Evolutionary conservation across 441 rosid genomes (phyloP), one percentile per base, ranked within the genome.

Genomic region (Arabidopsis lyrata): DNA sequence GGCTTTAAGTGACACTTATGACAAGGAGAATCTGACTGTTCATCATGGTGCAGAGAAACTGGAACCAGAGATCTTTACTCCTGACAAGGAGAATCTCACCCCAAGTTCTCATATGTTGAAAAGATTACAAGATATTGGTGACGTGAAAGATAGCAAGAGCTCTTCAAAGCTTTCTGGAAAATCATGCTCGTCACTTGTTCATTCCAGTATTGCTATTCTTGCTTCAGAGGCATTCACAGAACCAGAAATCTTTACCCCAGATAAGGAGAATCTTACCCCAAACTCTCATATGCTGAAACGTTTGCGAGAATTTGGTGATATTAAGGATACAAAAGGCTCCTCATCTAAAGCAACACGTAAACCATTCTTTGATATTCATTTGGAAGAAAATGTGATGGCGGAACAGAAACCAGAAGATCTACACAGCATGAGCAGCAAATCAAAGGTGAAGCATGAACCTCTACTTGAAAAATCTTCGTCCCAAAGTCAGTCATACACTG

Each of bases 191-290:
- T 50, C 55, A 44, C 58, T 58, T 69, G 45, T 70, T 52, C 63
- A 39, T 64, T 64, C 63, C 29, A 64, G 36, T 14, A 34, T 68
- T n/a, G 70, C 38, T 38, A 22, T 22, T 24, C 3, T 44, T 56
- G 12, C 74, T 60, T 63, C 78, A 60, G 70, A 14, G 50, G 72
- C 64, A 24, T 59, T 74, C 0, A 2, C 55, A 52, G 90, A 87
- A 76, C 87, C 90, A 77, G 95, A 90, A 63, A 71, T 77, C n/a
- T 84, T 81, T 60, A 86, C 87, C 49, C 92, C 91, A 56, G 87
- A 88, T 66, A 94, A 85, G 88, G 97, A 94, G 88, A 94, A 92
- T 81, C 77, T 80, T 73, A 80, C 86, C 42, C 97, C 97, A 66
- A 81, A 78, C 59, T 71, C 81, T 60, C 88, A 72, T 72, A 58